These are phyloP conservation scores for Selaginella moellendorffii DNA, from an alignment of 75 land plant genomes.

Conservation along the genomic window DNA sequence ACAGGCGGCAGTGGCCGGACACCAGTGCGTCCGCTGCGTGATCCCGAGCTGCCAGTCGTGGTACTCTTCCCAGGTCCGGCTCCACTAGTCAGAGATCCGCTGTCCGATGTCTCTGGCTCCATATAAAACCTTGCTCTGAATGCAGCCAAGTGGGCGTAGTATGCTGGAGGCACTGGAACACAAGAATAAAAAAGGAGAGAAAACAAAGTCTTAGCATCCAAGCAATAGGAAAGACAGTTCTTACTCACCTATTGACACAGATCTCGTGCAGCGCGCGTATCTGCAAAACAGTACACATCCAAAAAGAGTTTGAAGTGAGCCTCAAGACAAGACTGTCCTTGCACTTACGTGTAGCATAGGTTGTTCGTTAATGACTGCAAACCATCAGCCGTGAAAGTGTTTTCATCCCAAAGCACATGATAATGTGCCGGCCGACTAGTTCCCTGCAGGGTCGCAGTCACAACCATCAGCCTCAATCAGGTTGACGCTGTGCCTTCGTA, in stretches of 20 bases:
- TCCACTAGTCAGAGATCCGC: constrained; percentile 58
- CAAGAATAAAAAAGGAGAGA: neutral
- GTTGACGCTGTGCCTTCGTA: neutral
- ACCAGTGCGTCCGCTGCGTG: constrained; percentile 28
- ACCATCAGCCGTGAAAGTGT: constrained; percentile 81
- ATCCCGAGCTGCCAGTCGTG: constrained; percentile 19
- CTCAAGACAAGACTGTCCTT: too few relatives aligned
- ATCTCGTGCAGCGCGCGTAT: constrained; percentile 88
- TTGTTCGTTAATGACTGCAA: constrained; percentile 80
- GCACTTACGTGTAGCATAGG: constrained; percentile 76
- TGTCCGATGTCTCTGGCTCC: constrained; percentile 87
- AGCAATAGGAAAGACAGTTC: too few relatives aligned
- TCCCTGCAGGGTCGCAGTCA: constrained; percentile 32
- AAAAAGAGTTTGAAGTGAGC: too few relatives aligned
- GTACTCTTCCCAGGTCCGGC: constrained; percentile 34
- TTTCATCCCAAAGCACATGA: constrained; percentile 97
- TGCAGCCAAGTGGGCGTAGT: constrained; percentile 97
- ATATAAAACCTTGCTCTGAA: constrained; percentile 86
- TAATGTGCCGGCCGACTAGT: constrained; percentile 95
- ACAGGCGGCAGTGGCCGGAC: constrained; percentile 73
- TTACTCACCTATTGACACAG: constrained; percentile 80
- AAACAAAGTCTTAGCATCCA: too few relatives aligned
- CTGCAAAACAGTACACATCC: constrained; percentile 30
- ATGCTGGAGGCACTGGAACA: constrained; percentile 64
- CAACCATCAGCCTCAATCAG: neutral